Conservation (phyloP, 345 rosid species). For the Noccaea caerulescens region DNA sequence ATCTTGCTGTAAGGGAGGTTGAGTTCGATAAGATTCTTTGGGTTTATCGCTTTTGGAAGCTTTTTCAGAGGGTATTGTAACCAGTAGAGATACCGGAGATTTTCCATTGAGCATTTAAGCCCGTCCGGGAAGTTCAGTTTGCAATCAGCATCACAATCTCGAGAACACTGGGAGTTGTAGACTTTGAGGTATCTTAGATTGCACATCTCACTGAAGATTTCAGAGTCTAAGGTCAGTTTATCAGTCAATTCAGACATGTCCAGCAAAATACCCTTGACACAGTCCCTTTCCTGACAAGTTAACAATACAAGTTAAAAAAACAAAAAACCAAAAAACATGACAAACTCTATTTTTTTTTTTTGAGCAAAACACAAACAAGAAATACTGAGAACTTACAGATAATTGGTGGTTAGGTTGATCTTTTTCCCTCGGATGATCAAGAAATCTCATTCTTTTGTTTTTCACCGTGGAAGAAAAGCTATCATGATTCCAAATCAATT, state of each 20-base stretch:
- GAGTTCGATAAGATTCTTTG: slow-evolving; percentile 25
- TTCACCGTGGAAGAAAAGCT: slow-evolving; percentile 20
- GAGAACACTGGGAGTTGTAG: background rate
- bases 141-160: background rate
- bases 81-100: slow-evolving; percentile 34
- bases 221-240: background rate
- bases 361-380: background rate
- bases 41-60: slow-evolving; percentile 30
- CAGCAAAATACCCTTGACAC: slow-evolving; percentile 28
- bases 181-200: slow-evolving; percentile 38
- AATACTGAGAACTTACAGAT: background rate
- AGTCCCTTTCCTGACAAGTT: slow-evolving; percentile 27
- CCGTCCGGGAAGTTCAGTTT: slow-evolving; percentile 3
- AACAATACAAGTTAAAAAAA: background rate
- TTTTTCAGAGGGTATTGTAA: slow-evolving; percentile 18
- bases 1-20: slow-evolving; percentile 19
- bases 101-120: slow-evolving; percentile 17
- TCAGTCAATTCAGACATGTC: slow-evolving; percentile 5
- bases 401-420: background rate
- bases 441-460: slow-evolving; percentile 1
- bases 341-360: too few relatives aligned
- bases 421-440: background rate
- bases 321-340: background rate
- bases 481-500: slow-evolving; percentile 18
- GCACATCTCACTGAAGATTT: slow-evolving; percentile 27